Base-by-base conservation (phyloP, 305 asterid genomes). In the Fraxinus angustifolia region DNA sequence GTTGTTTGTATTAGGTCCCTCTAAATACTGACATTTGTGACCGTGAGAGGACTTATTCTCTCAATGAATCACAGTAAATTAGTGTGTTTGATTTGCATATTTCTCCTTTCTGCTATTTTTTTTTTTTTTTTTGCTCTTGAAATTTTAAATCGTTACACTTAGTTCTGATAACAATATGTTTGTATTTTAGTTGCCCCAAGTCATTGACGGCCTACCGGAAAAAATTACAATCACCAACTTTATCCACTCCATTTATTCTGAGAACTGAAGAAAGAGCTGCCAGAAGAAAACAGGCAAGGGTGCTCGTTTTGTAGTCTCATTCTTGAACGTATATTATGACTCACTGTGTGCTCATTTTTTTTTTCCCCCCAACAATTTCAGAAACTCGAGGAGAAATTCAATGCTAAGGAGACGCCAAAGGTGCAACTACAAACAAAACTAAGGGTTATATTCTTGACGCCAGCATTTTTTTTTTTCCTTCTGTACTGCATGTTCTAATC, bases 201-300 rank as follows among this genome's bases (percentile, higher is more conserved):
- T 92, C 98, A 4, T 79, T 93, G 91, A 89, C 89, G 11, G 91
- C 92, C 42, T 90, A 86, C 82, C 88, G 96, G 34, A 92, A 89
- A 86, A 95, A 90, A 84, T 77, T 92, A 78, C 96, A 89, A 82
- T 91, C 98, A 5, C 98, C 99, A 40, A 83, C 89, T 42, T 77
- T 83, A 21, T 87, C 96, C 40, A 90, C 97, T 81, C 99, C 97
- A 10, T 91, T 95, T 60, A 68, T 84, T 56, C 83, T 95, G 81
- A 90, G 95, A 79, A 94, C 96, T 21, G 98, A 93, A 89, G 97
- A 92, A 87, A 90, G 99, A 87, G 96, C 97, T 81, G 85, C 96
- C 81, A 92, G 84, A 88, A 91, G 99, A 84, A 92, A 91, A 86
- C 97, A 95, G 96, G 99, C 86, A 89, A 86, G 90, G 50, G 10